Conservation (phyloP, 805 yeast genomes). For the Cyberlindnera veronae region DNA sequence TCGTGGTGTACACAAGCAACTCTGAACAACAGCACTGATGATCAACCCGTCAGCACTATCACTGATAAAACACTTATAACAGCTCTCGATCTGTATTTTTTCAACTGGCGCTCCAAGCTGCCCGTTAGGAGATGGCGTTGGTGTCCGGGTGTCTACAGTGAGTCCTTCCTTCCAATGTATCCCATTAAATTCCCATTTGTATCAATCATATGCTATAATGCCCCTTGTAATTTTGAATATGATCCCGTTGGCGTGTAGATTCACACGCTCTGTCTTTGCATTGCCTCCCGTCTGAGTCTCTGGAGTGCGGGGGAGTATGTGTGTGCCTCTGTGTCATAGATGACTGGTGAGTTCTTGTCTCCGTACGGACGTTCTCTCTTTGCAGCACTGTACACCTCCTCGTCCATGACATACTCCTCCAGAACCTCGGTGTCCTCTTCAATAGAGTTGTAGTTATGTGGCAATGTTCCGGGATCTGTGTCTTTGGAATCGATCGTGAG, state of each 20-base stretch:
- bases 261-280: slow-evolving; percentile 9
- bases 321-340: slow-evolving; percentile 29
- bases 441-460: slow-evolving; percentile 10
- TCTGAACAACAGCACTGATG: too few species aligned
- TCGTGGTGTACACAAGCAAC: too few species aligned
- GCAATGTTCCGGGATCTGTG: slow-evolving; percentile 1
- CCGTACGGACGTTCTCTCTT: slow-evolving; percentile 35
- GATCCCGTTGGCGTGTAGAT: background rate
- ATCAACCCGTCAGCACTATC: too few species aligned
- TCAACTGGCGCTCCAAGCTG: background rate
- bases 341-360: slow-evolving; percentile 41
- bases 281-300: slow-evolving; percentile 25
- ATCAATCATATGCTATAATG: too few species aligned
- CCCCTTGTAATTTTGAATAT: background rate
- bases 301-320: slow-evolving; percentile 25
- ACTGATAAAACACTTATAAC: too few species aligned
- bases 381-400: slow-evolving; percentile 32
- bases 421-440: too few species aligned
- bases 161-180: too few species aligned
- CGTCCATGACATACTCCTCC: slow-evolving; percentile 34
- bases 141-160: slow-evolving; percentile 7
- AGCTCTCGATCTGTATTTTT: background rate
- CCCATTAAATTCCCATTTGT: too few species aligned
- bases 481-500: slow-evolving; percentile 19
- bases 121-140: background rate